A percentile compares a stretch with the other conserved stretches of the same genome.
Evolutionary conservation across 2,329 filamentous ascomycete species (phyloP).

Genomic region (Fusarium palustre): DNA sequence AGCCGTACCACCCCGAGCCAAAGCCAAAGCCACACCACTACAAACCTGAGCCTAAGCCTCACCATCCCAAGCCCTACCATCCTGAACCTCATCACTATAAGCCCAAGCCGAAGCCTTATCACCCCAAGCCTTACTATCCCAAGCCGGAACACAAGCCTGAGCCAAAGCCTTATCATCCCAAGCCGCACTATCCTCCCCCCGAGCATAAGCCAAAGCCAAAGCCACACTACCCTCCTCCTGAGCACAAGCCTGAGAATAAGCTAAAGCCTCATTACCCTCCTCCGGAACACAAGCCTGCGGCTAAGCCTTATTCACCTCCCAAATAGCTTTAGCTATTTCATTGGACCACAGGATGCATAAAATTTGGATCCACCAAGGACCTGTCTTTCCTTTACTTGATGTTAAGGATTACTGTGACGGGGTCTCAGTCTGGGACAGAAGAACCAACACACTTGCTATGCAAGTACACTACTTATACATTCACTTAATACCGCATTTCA

Average conservation of each 20-base stretch:
- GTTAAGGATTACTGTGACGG: not conserved
- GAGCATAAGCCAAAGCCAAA: not conserved
- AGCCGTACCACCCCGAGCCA: not conserved
- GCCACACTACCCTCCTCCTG: not conserved
- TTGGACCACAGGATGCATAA: not conserved
- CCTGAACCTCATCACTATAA: not conserved
- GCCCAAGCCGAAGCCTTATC: not conserved
- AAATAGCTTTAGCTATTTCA: not conserved
- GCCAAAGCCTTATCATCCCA: not conserved
- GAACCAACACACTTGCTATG: not conserved
- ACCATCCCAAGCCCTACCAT: not conserved
- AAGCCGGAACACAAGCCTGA: not conserved
- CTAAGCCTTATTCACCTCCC: not conserved
- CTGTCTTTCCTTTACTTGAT: not conserved
- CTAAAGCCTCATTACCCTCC: not conserved
- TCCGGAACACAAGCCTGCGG: not conserved
- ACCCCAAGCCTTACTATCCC: not conserved
- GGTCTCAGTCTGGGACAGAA: not conserved
- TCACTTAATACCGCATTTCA: not conserved
- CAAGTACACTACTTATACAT: not conserved
- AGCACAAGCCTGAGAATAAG: not conserved
- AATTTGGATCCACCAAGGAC: not conserved
- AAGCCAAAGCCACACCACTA: not conserved
- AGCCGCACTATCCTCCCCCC: not conserved
- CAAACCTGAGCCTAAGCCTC: not conserved